Base-by-base conservation (phyloP, 2,329 filamentous ascomycete species). In the Apiospora arundinis region DNA sequence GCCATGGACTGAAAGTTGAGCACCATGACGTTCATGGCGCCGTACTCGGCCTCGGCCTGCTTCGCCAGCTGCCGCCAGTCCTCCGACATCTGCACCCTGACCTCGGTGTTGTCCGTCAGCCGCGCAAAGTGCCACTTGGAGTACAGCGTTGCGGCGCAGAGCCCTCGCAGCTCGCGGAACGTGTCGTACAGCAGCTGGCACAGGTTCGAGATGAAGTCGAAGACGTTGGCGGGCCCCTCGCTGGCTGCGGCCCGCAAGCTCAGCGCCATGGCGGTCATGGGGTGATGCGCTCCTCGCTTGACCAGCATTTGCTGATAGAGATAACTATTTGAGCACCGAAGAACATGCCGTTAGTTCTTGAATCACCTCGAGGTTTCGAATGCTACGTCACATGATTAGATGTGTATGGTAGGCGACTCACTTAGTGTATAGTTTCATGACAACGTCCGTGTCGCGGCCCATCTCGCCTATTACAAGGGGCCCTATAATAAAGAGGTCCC, bases 381-480 rank as follows among this genome's bases (percentile, higher is more conserved):
- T 18, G 28, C 45, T 46, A 1, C 12, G 16, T 25, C 9, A 1
- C 23, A 25, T 21, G 23, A 9, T 25, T n/a, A 46, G 14, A 21
- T 44, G 44, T 18, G 23, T n/a, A 67, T 1, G 42, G n/a, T 16
- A 4, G 40, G 5, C 18, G 1, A 32, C 25, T 67, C 25, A 67
- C 65, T 46, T 67, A 32, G 65, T 67, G 44, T 67, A 67, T 44
- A 46, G 40, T 67, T 67, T 67, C 65, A 67, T 44, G 65, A 67
- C 28, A 21, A 67, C n/a, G 44, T 25, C 42, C 25, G 65, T 67
- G 28, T 44, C 65, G 8, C 23, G 65, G 25, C 40, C 65, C 65
- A 67, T 44, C 25, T 67, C 40, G 25, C 44, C 45, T n/a, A 67
- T 63, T 9, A 63, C 32, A 40, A 67, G 40, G 12, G 65, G 65